These are phyloP conservation scores for Penicillium lagena DNA, from an alignment of 495 filamentous ascomycete species.

Conservation along the genomic window DNA sequence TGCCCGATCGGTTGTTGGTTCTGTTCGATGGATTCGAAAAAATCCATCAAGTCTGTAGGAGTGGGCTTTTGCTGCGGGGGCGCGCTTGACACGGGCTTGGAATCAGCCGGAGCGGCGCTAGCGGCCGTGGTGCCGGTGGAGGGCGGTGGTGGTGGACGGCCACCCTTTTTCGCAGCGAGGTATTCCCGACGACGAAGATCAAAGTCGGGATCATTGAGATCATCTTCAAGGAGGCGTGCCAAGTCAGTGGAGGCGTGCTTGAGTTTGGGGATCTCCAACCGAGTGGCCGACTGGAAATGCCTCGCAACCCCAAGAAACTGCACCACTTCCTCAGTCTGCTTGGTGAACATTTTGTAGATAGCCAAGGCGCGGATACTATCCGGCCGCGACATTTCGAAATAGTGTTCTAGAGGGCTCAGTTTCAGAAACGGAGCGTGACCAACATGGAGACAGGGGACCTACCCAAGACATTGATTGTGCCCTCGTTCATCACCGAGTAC, in stretches of 20 bases:
- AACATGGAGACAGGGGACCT: constrained; percentile 16
- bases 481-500: constrained; percentile 95
- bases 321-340: constrained; percentile 88
- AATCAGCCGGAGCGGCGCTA: constrained; percentile 9
- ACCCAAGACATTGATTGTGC: constrained; percentile 96
- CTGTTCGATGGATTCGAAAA: constrained; percentile 95
- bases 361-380: constrained; percentile 88
- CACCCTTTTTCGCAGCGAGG: constrained; percentile 71
- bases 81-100: constrained; percentile 14
- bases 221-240: constrained; percentile 84
- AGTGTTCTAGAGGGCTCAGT: constrained; percentile 61
- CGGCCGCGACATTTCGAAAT: constrained; percentile 94
- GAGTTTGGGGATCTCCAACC: constrained; percentile 91
- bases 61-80: constrained; percentile 42
- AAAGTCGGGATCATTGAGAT: constrained; percentile 93
- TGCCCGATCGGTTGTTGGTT: constrained; percentile 67
- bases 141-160: constrained; percentile 14
- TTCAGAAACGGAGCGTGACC: constrained; percentile 7
- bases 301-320: constrained; percentile 81
- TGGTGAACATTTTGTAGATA: constrained; percentile 90
- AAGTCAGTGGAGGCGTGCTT: constrained; percentile 95
- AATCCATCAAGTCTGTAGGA: constrained; percentile 87
- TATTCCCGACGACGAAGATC: constrained; percentile 92
- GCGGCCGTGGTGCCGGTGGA: constrained; percentile 11
- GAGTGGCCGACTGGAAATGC: constrained; percentile 83